Conservation (phyloP, 2,329 filamentous ascomycete genomes). For the Stylonectria norvegica region DNA sequence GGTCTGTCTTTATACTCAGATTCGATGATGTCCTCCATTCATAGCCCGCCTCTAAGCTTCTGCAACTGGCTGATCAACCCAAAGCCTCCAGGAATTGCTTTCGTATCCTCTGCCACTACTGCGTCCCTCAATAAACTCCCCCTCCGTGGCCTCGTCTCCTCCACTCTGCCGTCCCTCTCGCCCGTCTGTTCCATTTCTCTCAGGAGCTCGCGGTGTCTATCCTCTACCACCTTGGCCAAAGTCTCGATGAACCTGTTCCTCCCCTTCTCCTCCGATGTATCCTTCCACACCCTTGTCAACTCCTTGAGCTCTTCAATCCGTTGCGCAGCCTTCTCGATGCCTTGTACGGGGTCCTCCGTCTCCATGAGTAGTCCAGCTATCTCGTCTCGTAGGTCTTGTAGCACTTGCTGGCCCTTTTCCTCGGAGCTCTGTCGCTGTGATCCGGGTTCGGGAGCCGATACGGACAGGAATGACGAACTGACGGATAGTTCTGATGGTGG, state of each 20-base stretch:
- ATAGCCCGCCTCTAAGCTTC: slow-evolving; percentile 55
- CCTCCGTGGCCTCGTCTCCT: slow-evolving; percentile 35
- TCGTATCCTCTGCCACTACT: slow-evolving; percentile 35
- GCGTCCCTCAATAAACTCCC: slow-evolving; percentile 31
- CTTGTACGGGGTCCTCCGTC: slow-evolving; percentile 56
- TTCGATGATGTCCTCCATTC: too few species aligned
- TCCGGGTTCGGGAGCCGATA: slow-evolving; percentile 77
- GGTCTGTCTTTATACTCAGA: too few species aligned
- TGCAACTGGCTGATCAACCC: slow-evolving; percentile 62
- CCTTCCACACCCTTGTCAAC: slow-evolving; percentile 81
- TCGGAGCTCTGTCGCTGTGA: slow-evolving; percentile 65
- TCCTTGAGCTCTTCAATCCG: slow-evolving; percentile 75
- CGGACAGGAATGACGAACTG: slow-evolving; percentile 81
- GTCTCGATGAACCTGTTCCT: slow-evolving; percentile 76
- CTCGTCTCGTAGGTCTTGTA: slow-evolving; percentile 66
- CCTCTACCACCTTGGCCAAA: slow-evolving; percentile 78
- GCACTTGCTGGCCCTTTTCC: slow-evolving; percentile 81
- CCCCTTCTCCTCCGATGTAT: slow-evolving; percentile 92
- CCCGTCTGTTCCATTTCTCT: slow-evolving; percentile 47
- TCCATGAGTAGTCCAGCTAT: slow-evolving; percentile 63
- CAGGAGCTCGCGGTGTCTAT: slow-evolving; percentile 56
- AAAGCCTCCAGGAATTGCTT: slow-evolving; percentile 48
- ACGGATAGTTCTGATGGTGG: slow-evolving; percentile 84
- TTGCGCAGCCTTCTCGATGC: slow-evolving; percentile 68
- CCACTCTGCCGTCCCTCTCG: slow-evolving; percentile 34